Conservation (phyloP, 306 rosid genomes). For the Ceratonia siliqua region DNA sequence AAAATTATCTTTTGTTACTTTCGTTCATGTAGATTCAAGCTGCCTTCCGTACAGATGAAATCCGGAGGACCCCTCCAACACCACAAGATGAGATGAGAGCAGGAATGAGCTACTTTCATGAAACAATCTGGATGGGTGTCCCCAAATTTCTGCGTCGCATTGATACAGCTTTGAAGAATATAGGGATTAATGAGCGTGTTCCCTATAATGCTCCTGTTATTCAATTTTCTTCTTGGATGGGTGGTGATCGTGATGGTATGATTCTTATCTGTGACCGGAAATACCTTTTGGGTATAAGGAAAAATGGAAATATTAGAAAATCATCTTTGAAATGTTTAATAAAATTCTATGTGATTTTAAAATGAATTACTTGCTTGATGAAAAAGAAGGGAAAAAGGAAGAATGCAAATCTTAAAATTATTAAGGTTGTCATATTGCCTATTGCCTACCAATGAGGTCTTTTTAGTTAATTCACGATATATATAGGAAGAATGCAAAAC, state of each 20-base stretch:
- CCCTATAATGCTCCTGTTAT: conserved; percentile 87
- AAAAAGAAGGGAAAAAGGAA: neutral
- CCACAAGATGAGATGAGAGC: conserved; percentile 98
- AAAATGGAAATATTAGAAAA: neutral
- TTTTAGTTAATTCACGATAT: neutral
- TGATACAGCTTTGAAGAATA: conserved; percentile 84
- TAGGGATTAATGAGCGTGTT: conserved; percentile 75
- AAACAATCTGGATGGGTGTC: conserved; percentile 89
- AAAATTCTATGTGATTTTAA: neutral
- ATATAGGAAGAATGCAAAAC: neutral
- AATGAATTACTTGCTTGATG: neutral
- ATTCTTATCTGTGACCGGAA: conserved; percentile 15
- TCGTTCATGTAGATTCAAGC: conserved; percentile 73
- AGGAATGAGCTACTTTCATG: conserved; percentile 95
- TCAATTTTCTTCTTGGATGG: conserved; percentile 97
- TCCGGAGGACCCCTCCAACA: conserved; percentile 83
- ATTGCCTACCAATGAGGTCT: neutral
- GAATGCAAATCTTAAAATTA: neutral
- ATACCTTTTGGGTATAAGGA: neutral
- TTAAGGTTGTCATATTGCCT: neutral
- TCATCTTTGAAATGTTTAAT: conserved; percentile 5
- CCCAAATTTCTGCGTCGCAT: conserved; percentile 84
- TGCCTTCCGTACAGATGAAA: conserved; percentile 93
- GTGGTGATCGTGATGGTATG: conserved; percentile 96
- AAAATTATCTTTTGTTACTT: neutral